Evolutionary conservation across 208 protist genomes (phyloP).

Genomic region (Leishmania guyanensis): DNA sequence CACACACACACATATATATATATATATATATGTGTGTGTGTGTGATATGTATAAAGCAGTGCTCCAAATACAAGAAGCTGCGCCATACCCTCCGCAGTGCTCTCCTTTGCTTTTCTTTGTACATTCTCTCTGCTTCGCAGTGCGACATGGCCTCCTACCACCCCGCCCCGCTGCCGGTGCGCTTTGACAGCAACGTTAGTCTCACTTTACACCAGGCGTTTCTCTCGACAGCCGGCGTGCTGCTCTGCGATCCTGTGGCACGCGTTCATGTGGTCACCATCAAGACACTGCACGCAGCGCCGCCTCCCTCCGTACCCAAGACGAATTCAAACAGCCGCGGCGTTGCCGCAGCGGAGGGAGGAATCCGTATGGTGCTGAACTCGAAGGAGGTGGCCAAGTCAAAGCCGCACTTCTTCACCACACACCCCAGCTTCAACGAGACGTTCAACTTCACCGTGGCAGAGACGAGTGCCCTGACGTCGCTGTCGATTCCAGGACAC

Average conservation of each 20-base stretch:
- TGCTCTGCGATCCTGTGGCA: constrained; percentile 77
- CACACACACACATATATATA: too few species aligned
- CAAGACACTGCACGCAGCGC: constrained; percentile 34
- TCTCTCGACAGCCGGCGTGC: constrained; percentile 66
- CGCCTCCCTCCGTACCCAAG: neutral
- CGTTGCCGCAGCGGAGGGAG: neutral
- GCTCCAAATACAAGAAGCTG: constrained; percentile 3
- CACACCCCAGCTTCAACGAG: constrained; percentile 53
- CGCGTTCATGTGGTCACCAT: constrained; percentile 70
- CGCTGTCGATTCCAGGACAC: constrained; percentile 24
- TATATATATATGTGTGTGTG: neutral
- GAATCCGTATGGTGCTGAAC: constrained; percentile 34
- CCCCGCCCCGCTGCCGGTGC: constrained; percentile 47
- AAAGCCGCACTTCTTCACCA: constrained; percentile 51
- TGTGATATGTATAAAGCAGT: neutral
- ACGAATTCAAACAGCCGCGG: neutral
- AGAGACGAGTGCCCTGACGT: constrained; percentile 44
- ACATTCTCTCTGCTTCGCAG: neutral
- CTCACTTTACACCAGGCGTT: constrained; percentile 78
- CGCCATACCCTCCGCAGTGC: neutral
- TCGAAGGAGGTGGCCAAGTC: constrained; percentile 47
- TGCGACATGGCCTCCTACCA: constrained; percentile 11
- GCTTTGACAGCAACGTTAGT: constrained; percentile 71
- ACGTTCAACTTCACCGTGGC: constrained; percentile 49
- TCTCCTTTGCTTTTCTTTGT: neutral